Conservation (phyloP, 2,329 filamentous ascomycete genomes). For the Mariannaea elegans region DNA sequence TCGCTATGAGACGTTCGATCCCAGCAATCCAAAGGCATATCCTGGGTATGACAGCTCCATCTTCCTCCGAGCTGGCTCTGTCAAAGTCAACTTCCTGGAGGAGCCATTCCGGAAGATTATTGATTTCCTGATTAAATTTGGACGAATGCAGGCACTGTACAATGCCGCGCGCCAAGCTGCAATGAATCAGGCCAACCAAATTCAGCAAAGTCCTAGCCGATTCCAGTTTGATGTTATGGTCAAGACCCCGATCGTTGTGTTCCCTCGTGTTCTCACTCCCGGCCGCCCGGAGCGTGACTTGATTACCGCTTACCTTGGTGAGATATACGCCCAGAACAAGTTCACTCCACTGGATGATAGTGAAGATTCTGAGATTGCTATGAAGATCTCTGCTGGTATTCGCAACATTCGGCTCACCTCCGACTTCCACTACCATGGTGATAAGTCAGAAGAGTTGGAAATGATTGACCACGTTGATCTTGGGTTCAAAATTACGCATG, state of each 20-base stretch:
- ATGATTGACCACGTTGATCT: slow-evolving; percentile 98
- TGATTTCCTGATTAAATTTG: slow-evolving; percentile 97
- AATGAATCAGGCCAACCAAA: slow-evolving; percentile 89
- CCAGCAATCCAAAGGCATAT: slow-evolving; percentile 73
- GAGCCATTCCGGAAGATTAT: slow-evolving; percentile 99
- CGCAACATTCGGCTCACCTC: slow-evolving; percentile 92
- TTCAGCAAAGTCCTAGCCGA: slow-evolving; percentile 88
- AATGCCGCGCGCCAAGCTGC: slow-evolving; percentile 96
- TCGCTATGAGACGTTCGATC: slow-evolving; percentile 94
- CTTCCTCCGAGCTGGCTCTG: slow-evolving; percentile 88
- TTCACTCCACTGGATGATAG: slow-evolving; percentile 87
- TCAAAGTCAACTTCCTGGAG: slow-evolving; percentile 96
- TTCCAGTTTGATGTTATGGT: slow-evolving; percentile 95
- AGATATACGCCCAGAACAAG: slow-evolving; percentile 96
- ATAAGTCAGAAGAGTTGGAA: slow-evolving; percentile 83
- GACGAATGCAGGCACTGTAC: slow-evolving; percentile 99
- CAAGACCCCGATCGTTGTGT: slow-evolving; percentile 95
- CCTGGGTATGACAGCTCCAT: slow-evolving; percentile 96
- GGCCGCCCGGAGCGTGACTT: slow-evolving; percentile 79
- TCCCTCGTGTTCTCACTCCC: slow-evolving; percentile 80
- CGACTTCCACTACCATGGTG: slow-evolving; percentile 80
- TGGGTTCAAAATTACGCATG: slow-evolving; percentile 89
- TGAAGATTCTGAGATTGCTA: slow-evolving; percentile 77
- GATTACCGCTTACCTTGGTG: slow-evolving; percentile 91
- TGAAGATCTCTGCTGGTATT: slow-evolving; percentile 90